Conservation (phyloP, 495 filamentous ascomycete species). For the Penicillium atrosanguineum region DNA sequence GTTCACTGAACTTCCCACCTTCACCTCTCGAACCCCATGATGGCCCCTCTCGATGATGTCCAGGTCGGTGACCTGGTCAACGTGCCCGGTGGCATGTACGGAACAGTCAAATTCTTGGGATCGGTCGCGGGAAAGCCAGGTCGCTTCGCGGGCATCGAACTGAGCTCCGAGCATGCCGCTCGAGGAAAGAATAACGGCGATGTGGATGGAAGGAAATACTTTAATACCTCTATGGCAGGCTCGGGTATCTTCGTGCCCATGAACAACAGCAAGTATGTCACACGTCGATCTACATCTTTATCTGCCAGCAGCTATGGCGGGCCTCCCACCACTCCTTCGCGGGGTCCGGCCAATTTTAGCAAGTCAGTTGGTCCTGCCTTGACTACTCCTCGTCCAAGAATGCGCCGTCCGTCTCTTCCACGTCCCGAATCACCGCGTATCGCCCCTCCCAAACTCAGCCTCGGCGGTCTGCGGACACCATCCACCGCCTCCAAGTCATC, state of each 20-base stretch:
- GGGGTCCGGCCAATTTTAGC: slow-evolving; percentile 62
- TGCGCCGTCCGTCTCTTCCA: slow-evolving; percentile 67
- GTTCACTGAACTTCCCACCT: slow-evolving; percentile 1
- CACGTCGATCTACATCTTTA: slow-evolving; percentile 50
- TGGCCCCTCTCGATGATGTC: slow-evolving; percentile 54
- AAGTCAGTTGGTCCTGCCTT: slow-evolving; percentile 80
- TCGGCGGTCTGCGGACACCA: slow-evolving; percentile 52
- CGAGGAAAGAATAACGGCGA: slow-evolving; percentile 95
- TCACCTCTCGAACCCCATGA: slow-evolving; percentile 13
- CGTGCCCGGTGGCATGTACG: slow-evolving; percentile 92
- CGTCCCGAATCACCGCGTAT: slow-evolving; percentile 74
- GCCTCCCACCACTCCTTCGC: slow-evolving; percentile 61
- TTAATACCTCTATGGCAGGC: slow-evolving; percentile 70
- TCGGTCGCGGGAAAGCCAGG: slow-evolving; percentile 85
- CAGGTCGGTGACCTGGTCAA: slow-evolving; percentile 88
- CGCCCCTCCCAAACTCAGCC: slow-evolving; percentile 50
- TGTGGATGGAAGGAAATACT: slow-evolving; percentile 85
- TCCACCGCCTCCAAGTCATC: slow-evolving; percentile 31
- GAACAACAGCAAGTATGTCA: slow-evolving; percentile 73
- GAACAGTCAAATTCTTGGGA: slow-evolving; percentile 86
- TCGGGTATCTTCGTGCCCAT: slow-evolving; percentile 94
- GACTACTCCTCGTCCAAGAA: slow-evolving; percentile 63
- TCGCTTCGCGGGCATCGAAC: slow-evolving; percentile 90
- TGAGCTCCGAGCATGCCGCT: slow-evolving; percentile 73
- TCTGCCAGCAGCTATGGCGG: slow-evolving; percentile 58